Conservation (phyloP, 2,329 filamentous ascomycete genomes). For the Exophiala xenobiotica region DNA sequence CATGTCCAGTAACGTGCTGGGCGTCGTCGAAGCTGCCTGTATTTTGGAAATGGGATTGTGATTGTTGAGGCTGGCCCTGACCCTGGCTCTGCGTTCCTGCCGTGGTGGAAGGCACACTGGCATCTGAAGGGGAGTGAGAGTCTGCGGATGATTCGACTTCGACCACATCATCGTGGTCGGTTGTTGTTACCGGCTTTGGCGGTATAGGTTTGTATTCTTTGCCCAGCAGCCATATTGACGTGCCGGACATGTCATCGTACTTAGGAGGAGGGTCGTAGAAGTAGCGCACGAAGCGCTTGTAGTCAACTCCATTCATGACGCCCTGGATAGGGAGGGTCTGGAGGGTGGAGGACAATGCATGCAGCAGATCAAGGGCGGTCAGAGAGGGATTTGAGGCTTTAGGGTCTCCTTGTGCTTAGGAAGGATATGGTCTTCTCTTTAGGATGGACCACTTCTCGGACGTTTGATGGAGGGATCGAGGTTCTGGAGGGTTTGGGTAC, state of each 20-base stretch:
- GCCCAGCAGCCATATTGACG: conserved; percentile 82
- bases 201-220: conserved; percentile 50
- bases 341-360: conserved; percentile 24
- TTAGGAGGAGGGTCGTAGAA: conserved; percentile 88
- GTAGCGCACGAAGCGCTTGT: conserved; percentile 81
- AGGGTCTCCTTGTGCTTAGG: neutral
- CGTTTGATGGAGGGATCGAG: conserved; percentile 3
- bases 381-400: neutral
- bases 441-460: neutral
- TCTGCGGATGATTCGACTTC: conserved; percentile 32
- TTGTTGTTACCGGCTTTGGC: conserved; percentile 30
- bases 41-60: conserved; percentile 5
- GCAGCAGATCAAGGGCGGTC: conserved; percentile 18
- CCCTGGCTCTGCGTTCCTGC: conserved; percentile 15
- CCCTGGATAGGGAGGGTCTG: conserved; percentile 23
- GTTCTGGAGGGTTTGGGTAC: conserved; percentile 10
- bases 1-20: conserved; percentile 25
- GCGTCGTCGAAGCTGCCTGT: conserved; percentile 29
- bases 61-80: neutral
- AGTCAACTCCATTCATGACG: conserved; percentile 67
- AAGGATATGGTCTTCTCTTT: conserved; percentile 6
- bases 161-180: conserved; percentile 32
- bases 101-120: conserved; percentile 19
- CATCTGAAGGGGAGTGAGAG: conserved; percentile 29
- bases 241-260: conserved; percentile 68